Base-by-base conservation (phyloP, 225 moss, liverwort and hornwort species). In the Pseudisothecium myosuroides region DNA sequence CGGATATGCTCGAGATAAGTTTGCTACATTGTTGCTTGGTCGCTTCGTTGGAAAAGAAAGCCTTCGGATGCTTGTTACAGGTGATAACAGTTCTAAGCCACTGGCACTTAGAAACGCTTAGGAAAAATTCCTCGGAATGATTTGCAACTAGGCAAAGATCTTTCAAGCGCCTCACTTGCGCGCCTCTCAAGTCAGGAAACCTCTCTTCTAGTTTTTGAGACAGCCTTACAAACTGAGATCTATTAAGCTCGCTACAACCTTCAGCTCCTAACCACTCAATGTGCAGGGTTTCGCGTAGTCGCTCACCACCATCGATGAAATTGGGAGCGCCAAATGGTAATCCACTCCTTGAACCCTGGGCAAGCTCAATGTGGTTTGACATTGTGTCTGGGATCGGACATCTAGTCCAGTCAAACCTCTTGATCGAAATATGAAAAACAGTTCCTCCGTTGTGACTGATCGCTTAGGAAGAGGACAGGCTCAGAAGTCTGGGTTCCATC, bases 301-400 rank as follows among this genome's bases (percentile, higher is more conserved):
- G 67, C 61, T 45, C 41, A 62, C 54, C 0, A 3, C 88, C 71
- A 4, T 86, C 54, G 60, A 88, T 62, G 45, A 83, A 81, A 49
- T 24, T 74, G 2, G 43, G 11, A 69, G 45, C 12, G 82, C 55
- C 86, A 4, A 43, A 31, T 21, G 54, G 4, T 52, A 61, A 37
- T 60, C 76, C 16, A 12, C 80, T 63, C 11, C 91, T 86, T 47
- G 89, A 78, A 29, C 89, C 91, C 73, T 52, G 91, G 20, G 91
- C 89, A 78, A 91, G 91, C 55, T 89, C 91, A n/a, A 91, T 2
- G 63, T 83, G 91, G 61, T 58, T 47, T 7, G 52, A 50, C 91
- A 88, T 88, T 52, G 61, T 26, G 56, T 26, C 11, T 10, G 4
- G 9, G 19, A 28, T 75, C 64, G 0, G 5, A 43, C 15, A 72